These are phyloP conservation scores for Choiromyces venosus DNA, from an alignment of 495 filamentous ascomycete genomes.

Conservation along the genomic window DNA sequence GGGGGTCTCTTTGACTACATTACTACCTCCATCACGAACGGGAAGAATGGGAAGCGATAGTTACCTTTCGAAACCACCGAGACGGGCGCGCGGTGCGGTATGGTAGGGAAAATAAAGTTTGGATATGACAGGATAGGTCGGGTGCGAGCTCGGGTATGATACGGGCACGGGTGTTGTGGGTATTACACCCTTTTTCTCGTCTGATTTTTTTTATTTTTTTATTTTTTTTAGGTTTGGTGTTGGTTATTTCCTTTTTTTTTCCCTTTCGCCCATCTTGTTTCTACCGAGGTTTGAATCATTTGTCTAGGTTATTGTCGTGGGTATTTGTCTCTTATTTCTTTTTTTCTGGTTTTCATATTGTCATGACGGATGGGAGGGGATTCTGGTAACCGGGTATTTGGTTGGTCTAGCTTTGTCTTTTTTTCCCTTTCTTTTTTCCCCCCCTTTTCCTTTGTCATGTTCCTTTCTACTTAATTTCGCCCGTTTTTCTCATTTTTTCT, in stretches of 20 bases:
- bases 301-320: slow-evolving; percentile 18
- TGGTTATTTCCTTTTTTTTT: slow-evolving; percentile 1
- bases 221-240: slow-evolving; percentile 9
- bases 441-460: neutral
- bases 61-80: neutral
- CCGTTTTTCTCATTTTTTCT: neutral
- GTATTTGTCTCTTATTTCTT: neutral
- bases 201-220: neutral
- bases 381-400: slow-evolving; percentile 2
- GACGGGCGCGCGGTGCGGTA: neutral
- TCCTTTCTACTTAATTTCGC: neutral
- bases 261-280: slow-evolving; percentile 8
- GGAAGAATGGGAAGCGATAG: neutral
- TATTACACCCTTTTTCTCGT: neutral
- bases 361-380: slow-evolving; percentile 1
- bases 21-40: neutral
- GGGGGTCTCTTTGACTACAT: neutral
- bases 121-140: neutral
- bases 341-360: neutral
- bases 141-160: neutral
- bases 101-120: neutral
- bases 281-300: slow-evolving; percentile 2
- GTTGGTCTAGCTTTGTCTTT: neutral
- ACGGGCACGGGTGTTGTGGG: neutral
- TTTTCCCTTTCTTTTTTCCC: neutral